Percentiles rank a stretch among this genome's conserved stretches.
These are phyloP conservation scores for Claviceps fusiformis DNA, from an alignment of 2,329 filamentous ascomycete genomes.

Conservation along the genomic window DNA sequence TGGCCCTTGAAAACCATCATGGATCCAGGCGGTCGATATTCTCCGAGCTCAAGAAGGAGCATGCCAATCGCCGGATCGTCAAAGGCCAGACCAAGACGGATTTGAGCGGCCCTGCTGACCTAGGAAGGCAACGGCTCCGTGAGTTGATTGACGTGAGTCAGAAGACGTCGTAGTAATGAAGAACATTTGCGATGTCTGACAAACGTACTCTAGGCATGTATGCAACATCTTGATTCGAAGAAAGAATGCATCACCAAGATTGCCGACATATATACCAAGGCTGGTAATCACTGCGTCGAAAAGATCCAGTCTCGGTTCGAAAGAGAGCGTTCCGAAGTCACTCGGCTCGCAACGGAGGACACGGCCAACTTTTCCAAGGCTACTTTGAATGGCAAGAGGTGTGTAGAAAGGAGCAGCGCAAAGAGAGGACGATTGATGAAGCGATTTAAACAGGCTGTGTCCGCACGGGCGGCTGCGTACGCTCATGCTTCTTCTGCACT, in stretches of 20 bases:
- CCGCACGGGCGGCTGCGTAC: neutral
- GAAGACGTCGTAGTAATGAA: neutral
- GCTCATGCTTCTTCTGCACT: neutral
- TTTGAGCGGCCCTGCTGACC: neutral
- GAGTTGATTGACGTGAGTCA: slow-evolving; percentile 3
- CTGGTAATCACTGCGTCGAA: slow-evolving; percentile 4
- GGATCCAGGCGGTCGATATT: neutral
- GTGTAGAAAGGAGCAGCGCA: neutral
- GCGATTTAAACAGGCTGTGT: neutral
- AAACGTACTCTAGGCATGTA: neutral
- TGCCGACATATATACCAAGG: slow-evolving; percentile 1
- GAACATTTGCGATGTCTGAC: neutral
- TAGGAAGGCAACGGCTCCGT: slow-evolving; percentile 2
- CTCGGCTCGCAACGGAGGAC: neutral
- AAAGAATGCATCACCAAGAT: neutral
- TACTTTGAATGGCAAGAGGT: neutral
- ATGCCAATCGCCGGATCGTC: neutral
- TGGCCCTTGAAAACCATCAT: neutral
- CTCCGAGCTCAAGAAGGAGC: neutral
- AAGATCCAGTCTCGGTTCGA: slow-evolving; percentile 5
- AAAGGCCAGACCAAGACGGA: neutral
- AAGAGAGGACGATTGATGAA: neutral
- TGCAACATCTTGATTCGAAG: slow-evolving; percentile 2
- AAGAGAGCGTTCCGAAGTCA: neutral
- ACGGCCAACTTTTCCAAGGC: neutral